Evolutionary conservation across 2,329 filamentous ascomycete genomes (phyloP), one percentile per base, ranked within the genome.

Genomic region (Colletotrichum sp.): DNA sequence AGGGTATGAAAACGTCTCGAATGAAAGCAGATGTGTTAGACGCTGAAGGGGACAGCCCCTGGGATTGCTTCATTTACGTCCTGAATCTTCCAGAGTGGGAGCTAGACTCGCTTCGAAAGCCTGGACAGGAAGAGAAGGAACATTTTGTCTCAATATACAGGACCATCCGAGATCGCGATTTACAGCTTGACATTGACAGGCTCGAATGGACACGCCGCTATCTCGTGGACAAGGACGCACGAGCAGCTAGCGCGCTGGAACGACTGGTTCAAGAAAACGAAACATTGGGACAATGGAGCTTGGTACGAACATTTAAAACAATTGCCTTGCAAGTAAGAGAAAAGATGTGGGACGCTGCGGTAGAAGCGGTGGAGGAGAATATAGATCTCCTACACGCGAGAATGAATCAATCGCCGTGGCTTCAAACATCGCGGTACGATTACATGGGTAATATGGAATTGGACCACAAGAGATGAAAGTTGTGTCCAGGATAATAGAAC

Each of bases 281-380:
- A 21, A 24, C 15, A 3, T 72, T 63, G 68, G n/a, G 21, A 6
- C 39, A 16, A 12, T 15, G 12, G 28, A 59, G n/a, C 9, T 7
- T 32, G 15, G 28, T 62, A 3, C 7, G 28, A 7, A 77, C 76
- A 9, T 77, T 72, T 7, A 59, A 66, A 26, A 52, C 64, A 4
- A 62, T 76, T 13, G 9, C 34, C 5, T 6, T 76, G 8, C 76
- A 77, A 36, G 12, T 72, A 8, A 28, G 69, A 28, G 64, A 76
- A 32, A 34, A 21, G 5, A 76, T 76, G 76, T 76, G 72, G 72
- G 57, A 72, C 6, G 63, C 44, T 4, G 72, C 69, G 3, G 12
- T 72, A 6, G 64, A 72, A 18, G 65, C 76, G 3, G 49, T 77
- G 6, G 68, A 72, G 3, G 72, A 77, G 34, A 71, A 65, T 1